Base-by-base conservation (phyloP, 139 green algal genomes). In the Trebouxia sp. region DNA sequence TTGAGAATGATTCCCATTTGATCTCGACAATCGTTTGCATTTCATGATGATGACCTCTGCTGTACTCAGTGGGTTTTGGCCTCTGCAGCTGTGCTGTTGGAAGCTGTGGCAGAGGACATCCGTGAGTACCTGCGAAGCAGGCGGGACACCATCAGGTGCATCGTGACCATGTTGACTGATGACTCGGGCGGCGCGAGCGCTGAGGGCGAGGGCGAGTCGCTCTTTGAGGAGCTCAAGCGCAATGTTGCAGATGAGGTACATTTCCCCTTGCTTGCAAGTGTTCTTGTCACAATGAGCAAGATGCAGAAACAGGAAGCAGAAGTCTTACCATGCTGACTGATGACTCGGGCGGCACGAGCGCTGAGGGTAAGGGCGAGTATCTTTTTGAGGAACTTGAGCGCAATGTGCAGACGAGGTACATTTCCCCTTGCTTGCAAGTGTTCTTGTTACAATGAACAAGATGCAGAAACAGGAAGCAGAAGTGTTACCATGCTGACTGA, bases 121-220 rank as follows among this genome's bases (percentile, higher is more conserved):
- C 81, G 88, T 17, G 55, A 53, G 39, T 83, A 83, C 45, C 42
- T 87, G 55, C 41, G 43, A 26, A 80, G 78, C 56, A 30, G 80
- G 32, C 58, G 65, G 41, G 94, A 99, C 85, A 95, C 96, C 65
- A 96, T 98, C 35, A 91, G 92, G 43, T 97, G 94, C 90, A 92
- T 99, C 24, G 95, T 99, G 28, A 89, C 79, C 17, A 91, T 97
- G 89, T 82, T 99, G 30, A 98, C 94, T n/a, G 90, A 96, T 65
- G 95, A 93, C 76, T 48, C 65, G 26, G 55, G 28, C 1, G 75
- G 35, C 20, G 80, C 65, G 14, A 80, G 76, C 15, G 26, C 26
- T 77, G 82, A 79, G 35, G 81, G 39, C 9, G 88, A 74, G 8
- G 70, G 80, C 41, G 82, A 50, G 50, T 81, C 77, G 0, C 86